Base-by-base conservation (phyloP, 2,329 filamentous ascomycete genomes). In the Venturia pyrina region DNA sequence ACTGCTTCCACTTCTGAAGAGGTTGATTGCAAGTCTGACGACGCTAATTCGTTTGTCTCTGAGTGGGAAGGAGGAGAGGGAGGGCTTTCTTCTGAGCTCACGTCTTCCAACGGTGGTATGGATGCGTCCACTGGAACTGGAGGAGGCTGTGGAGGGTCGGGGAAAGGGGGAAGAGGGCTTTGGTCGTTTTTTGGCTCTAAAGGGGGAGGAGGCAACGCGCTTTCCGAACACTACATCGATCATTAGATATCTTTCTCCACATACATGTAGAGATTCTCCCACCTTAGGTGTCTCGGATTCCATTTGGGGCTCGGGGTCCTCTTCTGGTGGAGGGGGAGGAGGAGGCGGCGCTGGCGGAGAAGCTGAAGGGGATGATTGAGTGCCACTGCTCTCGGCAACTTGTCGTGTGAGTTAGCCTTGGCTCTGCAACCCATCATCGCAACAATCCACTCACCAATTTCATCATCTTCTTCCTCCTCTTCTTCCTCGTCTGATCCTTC, bases 11-110 rank as follows among this genome's bases (percentile, higher is more conserved):
- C 28, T 28, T 65, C 40, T 65, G 50, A 44, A 15, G 48, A 65
- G 63, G 34, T 44, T 53, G 40, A 65, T 37, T 50, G 63, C 63
- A 48, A 53, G 34, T 43, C 48, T 60, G 48, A 65, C 63, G 50
- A 65, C 63, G 53, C 63, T 57, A 34, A 65, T 50, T 65, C 50
- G 63, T 53, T 65, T 65, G 37, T 41, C 6, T 65, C 63, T 65
- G 50, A 50, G 24, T 48, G 63, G 63, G 44, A 48, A 65, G 28
- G 43, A 34, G 41, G 63, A 65, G 48, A 53, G 24, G 63, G 63
- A 57, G 48, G 63, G 63, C 21, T 28, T 44, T 64, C 64, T 40
- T 66, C 64, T 43, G 37, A 53, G 32, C 34, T 53, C 64, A 40
- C 59, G 48, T 61, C 57, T 61, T 62, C 64, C 41, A 41, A 37